These are phyloP conservation scores for Crithidia fasciculata DNA, from an alignment of 208 protist species.

Conservation along the genomic window DNA sequence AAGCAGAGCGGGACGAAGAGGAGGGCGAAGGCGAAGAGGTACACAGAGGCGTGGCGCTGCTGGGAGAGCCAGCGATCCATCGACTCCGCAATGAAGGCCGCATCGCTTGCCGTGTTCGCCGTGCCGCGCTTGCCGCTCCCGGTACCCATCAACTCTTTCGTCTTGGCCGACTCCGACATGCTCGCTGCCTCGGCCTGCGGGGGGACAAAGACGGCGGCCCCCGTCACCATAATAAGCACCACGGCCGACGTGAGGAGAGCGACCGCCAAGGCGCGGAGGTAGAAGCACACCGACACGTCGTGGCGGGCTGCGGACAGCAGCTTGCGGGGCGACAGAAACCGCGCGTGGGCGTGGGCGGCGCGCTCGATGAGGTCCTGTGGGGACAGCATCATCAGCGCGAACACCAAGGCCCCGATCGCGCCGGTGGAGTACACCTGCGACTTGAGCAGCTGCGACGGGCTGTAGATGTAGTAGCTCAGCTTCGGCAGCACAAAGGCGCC, in stretches of 20 bases:
- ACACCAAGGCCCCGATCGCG: constrained; percentile 24
- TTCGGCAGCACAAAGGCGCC: constrained; percentile 26
- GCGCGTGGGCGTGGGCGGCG: constrained; percentile 23
- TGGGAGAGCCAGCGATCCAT: constrained; percentile 26
- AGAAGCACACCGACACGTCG: constrained; percentile 36
- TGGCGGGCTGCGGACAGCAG: constrained; percentile 29
- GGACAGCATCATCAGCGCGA: constrained; percentile 35
- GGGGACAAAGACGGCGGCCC: constrained; percentile 32
- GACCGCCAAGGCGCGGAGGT: constrained; percentile 32
- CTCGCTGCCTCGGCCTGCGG: constrained; percentile 18
- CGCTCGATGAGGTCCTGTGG: constrained; percentile 33
- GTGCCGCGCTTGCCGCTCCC: constrained; percentile 17
- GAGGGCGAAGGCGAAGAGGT: constrained; percentile 30
- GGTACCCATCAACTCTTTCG: constrained; percentile 24
- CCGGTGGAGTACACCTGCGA: constrained; percentile 22
- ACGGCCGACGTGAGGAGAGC: constrained; percentile 30
- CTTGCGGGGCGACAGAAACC: constrained; percentile 19
- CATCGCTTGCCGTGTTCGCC: constrained; percentile 4
- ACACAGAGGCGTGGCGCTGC: constrained; percentile 24
- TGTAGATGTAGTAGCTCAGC: constrained; percentile 36
- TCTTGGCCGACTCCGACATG: constrained; percentile 15
- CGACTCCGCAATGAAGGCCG: background rate
- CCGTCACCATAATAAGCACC: constrained; percentile 27
- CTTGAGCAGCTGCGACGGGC: constrained; percentile 19
- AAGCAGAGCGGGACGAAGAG: constrained; percentile 34